A percentile compares a stretch with the other conserved stretches of the same genome.
Conservation (phyloP, 148 eudicot species). For the Rhododendron ferrugineum region DNA sequence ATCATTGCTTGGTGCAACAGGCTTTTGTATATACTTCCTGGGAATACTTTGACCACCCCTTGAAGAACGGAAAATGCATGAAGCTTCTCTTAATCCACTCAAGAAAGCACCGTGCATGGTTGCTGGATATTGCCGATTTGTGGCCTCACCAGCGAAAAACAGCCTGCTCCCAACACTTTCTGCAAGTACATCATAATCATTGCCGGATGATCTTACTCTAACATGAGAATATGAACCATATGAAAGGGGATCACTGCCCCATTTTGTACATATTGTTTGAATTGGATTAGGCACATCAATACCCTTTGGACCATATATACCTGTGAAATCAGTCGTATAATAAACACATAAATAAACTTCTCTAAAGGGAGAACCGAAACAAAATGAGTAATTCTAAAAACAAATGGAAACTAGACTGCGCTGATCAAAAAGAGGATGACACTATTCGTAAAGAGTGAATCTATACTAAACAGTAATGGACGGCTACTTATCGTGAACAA, state of each 20-base stretch:
- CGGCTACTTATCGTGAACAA: not conserved
- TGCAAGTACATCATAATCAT: conserved; percentile 76
- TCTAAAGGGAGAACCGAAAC: not conserved
- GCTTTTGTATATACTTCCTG: conserved; percentile 38
- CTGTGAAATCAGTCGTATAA: conserved; percentile 28
- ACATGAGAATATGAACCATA: conserved; percentile 92
- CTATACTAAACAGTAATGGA: not conserved
- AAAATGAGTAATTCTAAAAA: not conserved
- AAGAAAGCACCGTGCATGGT: conserved; percentile 96
- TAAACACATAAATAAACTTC: conserved; percentile 10
- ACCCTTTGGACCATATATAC: conserved; percentile 80
- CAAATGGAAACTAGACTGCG: not conserved
- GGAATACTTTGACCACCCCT: conserved; percentile 33
- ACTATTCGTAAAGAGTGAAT: not conserved
- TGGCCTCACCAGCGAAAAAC: conserved; percentile 92
- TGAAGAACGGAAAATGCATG: conserved; percentile 46
- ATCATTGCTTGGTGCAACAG: conserved; percentile 37
- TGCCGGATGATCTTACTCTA: conserved; percentile 65
- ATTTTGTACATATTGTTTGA: conserved; percentile 76
- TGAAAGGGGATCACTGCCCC: conserved; percentile 81
- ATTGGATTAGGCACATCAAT: conserved; percentile 74
- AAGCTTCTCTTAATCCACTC: conserved; percentile 90
- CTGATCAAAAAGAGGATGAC: not conserved
- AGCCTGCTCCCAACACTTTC: conserved; percentile 62
- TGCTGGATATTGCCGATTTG: conserved; percentile 73